Conservation (phyloP, 1,139 yeast species). For the Scheffersomyces illinoinensis region DNA sequence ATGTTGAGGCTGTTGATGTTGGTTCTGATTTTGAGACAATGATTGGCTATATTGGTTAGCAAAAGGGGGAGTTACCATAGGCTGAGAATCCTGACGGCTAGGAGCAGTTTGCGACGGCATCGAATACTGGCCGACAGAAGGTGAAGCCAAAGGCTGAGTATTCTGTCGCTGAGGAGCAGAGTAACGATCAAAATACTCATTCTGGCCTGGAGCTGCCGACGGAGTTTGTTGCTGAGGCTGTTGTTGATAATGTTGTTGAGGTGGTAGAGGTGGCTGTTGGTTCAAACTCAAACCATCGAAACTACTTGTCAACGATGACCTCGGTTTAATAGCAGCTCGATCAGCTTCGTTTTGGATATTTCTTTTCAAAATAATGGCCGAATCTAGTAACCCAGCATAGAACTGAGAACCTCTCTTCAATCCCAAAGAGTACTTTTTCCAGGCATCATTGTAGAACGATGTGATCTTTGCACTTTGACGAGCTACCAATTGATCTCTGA, state of each 20-base stretch:
- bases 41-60: conserved; percentile 2
- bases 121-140: neutral
- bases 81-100: neutral
- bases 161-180: neutral
- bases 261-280: neutral
- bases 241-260: conserved; percentile 6
- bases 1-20: conserved; percentile 4
- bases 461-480: conserved; percentile 40
- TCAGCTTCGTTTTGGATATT: conserved; percentile 1
- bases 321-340: conserved; percentile 1
- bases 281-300: conserved; percentile 2
- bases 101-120: neutral
- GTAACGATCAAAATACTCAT: neutral
- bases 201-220: neutral
- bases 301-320: conserved; percentile 3
- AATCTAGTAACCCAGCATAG: conserved; percentile 49
- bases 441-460: conserved; percentile 52
- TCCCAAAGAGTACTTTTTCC: conserved; percentile 63
- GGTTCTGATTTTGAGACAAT: neutral
- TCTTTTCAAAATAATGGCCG: neutral
- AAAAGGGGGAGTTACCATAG: neutral
- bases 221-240: neutral
- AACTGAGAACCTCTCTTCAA: conserved; percentile 61
- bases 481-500: conserved; percentile 21
- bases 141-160: neutral